Percentiles rank a stretch among this genome's conserved stretches.
phyloP scores from a whole-genome alignment of 768 basidiomycete species.

The Suillus luteus region DNA sequence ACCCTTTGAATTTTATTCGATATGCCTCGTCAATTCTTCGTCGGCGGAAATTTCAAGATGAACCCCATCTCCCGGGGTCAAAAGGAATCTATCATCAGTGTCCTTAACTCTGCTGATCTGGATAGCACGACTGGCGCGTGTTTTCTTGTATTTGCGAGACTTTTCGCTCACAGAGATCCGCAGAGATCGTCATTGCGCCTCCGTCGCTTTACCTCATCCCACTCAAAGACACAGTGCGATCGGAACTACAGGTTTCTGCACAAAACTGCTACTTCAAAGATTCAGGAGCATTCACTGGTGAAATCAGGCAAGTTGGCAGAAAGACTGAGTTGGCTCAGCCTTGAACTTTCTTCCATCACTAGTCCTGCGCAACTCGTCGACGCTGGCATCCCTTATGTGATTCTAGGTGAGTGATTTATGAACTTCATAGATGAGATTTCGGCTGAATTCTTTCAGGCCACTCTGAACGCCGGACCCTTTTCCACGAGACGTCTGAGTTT shows the following conservation, averaged over 20 bases:
- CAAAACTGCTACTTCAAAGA: slow-evolving; percentile 89
- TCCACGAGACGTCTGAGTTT: slow-evolving; percentile 81
- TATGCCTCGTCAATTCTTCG: slow-evolving; percentile 88
- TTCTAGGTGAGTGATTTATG: slow-evolving; percentile 62
- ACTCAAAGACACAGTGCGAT: slow-evolving; percentile 59
- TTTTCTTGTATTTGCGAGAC: slow-evolving; percentile 7
- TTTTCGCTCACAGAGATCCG: slow-evolving; percentile 15
- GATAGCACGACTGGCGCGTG: slow-evolving; percentile 73
- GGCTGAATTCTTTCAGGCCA: slow-evolving; percentile 58
- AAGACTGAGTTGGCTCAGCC: neutral
- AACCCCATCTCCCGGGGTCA: slow-evolving; percentile 73
- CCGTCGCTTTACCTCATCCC: slow-evolving; percentile 87
- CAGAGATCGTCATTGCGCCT: slow-evolving; percentile 94
- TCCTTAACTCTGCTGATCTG: slow-evolving; percentile 77
- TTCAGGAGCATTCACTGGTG: slow-evolving; percentile 93
- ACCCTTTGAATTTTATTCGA: slow-evolving; percentile 13
- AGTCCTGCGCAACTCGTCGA: slow-evolving; percentile 86
- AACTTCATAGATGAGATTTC: slow-evolving; percentile 6
- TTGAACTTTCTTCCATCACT: slow-evolving; percentile 10
- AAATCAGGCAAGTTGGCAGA: slow-evolving; percentile 70
- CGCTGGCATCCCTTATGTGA: slow-evolving; percentile 86
- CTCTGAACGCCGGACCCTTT: slow-evolving; percentile 93
- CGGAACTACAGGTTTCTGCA: slow-evolving; percentile 78
- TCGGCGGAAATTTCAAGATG: slow-evolving; percentile 99
- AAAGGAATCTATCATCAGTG: slow-evolving; percentile 63